These are phyloP conservation scores for Yamadazyma sp. DNA, from an alignment of 1,139 yeast species.

Conservation along the genomic window DNA sequence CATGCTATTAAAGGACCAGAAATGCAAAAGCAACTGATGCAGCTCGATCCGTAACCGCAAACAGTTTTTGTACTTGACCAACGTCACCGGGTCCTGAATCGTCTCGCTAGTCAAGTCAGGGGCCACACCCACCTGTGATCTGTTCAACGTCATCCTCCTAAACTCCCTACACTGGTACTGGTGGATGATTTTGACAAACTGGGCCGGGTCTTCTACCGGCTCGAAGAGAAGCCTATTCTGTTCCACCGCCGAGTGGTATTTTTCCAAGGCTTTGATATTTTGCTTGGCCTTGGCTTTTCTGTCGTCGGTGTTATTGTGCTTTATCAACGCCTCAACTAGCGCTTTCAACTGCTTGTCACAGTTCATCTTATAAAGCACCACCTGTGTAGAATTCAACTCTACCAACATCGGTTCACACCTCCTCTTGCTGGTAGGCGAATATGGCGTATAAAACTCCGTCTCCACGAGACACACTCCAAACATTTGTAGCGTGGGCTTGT, in stretches of 20 bases:
- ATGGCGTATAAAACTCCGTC: conserved; percentile 42
- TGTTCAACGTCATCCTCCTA: conserved; percentile 32
- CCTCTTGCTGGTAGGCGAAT: conserved; percentile 27
- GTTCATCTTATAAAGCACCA: conserved; percentile 41
- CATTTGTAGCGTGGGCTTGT: conserved; percentile 31
- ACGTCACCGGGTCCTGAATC: conserved; percentile 11
- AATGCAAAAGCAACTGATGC: conserved; percentile 41
- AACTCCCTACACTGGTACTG: conserved; percentile 26
- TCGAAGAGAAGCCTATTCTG: conserved; percentile 40
- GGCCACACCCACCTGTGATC: conserved; percentile 39
- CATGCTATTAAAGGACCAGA: conserved; percentile 45
- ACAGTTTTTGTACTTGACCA: conserved; percentile 34
- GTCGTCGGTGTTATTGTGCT: conserved; percentile 12
- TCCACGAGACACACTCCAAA: conserved; percentile 37
- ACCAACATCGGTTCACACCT: conserved; percentile 51
- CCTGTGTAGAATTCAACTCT: conserved; percentile 60
- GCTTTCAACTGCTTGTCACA: conserved; percentile 24
- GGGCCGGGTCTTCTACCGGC: conserved; percentile 21
- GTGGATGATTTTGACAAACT: conserved; percentile 7
- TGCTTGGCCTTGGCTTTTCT: conserved; percentile 10
- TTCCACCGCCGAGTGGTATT: conserved; percentile 21
- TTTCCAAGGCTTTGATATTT: conserved; percentile 17
- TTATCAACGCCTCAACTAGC: conserved; percentile 32
- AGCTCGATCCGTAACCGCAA: conserved; percentile 42
- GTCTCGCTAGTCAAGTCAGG: conserved; percentile 23